Percentiles rank a stretch among this genome's conserved stretches.
These are phyloP conservation scores for Trypanosoma scelopori DNA, from an alignment of 208 protist genomes.

Conservation along the genomic window DNA sequence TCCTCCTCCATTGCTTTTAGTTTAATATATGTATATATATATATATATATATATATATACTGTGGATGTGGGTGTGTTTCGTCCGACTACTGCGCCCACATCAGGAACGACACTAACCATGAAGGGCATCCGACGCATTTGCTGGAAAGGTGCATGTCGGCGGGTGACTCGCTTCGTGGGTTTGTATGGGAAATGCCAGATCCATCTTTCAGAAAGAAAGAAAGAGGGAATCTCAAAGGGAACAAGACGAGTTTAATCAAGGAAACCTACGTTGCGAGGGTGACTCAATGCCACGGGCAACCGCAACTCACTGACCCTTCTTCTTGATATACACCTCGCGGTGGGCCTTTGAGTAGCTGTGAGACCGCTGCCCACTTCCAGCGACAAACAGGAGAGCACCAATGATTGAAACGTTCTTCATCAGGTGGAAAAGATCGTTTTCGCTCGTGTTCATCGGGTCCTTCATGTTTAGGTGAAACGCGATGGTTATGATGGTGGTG, in stretches of 20 bases:
- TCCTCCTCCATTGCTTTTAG: slow-evolving; percentile 10
- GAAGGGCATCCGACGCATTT: too few relatives aligned
- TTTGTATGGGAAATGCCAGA: too few relatives aligned
- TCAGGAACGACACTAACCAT: too few relatives aligned
- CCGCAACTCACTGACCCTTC: slow-evolving; percentile 33
- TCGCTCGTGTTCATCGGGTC: slow-evolving; percentile 32
- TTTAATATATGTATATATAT: slow-evolving; percentile 2
- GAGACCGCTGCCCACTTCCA: slow-evolving; percentile 53
- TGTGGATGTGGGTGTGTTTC: too few relatives aligned
- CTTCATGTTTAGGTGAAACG: slow-evolving; percentile 61
- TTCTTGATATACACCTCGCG: slow-evolving; percentile 18
- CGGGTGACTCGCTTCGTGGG: too few relatives aligned
- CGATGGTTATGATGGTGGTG: slow-evolving; percentile 48
- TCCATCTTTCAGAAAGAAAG: slow-evolving; percentile 7
- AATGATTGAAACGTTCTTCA: slow-evolving; percentile 61
- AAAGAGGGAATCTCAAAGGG: too few relatives aligned
- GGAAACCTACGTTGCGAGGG: too few relatives aligned
- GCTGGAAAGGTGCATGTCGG: too few relatives aligned
- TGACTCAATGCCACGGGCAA: too few relatives aligned
- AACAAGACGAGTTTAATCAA: slow-evolving; percentile 8
- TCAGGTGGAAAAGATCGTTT: slow-evolving; percentile 42
- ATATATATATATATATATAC: background rate
- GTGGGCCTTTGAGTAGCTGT: slow-evolving; percentile 33
- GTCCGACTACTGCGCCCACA: too few relatives aligned
- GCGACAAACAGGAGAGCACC: slow-evolving; percentile 77